Evolutionary conservation across 2,329 filamentous ascomycete species (phyloP).

Genomic region (Blastomyces parvus): DNA sequence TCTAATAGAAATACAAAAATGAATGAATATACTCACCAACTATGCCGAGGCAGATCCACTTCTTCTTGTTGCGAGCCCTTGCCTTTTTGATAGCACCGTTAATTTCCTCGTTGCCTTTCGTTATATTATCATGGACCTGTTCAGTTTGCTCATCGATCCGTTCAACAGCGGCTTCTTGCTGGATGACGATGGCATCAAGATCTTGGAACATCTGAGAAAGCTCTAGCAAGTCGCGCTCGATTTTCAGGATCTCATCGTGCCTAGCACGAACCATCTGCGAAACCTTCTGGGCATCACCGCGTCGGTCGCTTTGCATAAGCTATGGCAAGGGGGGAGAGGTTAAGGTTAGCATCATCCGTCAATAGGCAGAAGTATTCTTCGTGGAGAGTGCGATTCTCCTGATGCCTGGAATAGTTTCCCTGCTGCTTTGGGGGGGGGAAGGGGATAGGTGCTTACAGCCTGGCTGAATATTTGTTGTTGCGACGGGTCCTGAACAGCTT

Average conservation of each 20-base stretch:
- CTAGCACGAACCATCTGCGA: conserved; percentile 72
- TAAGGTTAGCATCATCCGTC: not conserved
- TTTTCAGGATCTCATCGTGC: conserved; percentile 81
- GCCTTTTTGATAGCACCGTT: conserved; percentile 73
- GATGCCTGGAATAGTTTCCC: not conserved
- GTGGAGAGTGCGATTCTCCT: not conserved
- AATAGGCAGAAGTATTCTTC: not conserved
- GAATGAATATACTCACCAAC: conserved; percentile 39
- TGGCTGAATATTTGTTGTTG: conserved; percentile 76
- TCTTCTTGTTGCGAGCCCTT: conserved; percentile 73
- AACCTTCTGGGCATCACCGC: conserved; percentile 70
- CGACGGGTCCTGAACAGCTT: conserved; percentile 62
- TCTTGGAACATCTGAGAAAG: conserved; percentile 81
- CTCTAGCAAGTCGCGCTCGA: conserved; percentile 81
- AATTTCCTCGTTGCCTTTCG: conserved; percentile 77
- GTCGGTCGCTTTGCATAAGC: conserved; percentile 70
- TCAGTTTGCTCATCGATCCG: conserved; percentile 81
- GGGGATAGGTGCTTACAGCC: conserved; percentile 42
- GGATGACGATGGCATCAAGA: conserved; percentile 72
- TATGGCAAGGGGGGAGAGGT: conserved; percentile 19
- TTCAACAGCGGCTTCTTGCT: conserved; percentile 71
- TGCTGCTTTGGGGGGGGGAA: not conserved
- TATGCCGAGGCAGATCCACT: conserved; percentile 90
- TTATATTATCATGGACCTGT: conserved; percentile 73
- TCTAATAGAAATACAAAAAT: conserved; percentile 6